These are phyloP conservation scores for Leccinum pallidistipes DNA, from an alignment of 1,284 basidiomycete genomes.

Conservation along the genomic window DNA sequence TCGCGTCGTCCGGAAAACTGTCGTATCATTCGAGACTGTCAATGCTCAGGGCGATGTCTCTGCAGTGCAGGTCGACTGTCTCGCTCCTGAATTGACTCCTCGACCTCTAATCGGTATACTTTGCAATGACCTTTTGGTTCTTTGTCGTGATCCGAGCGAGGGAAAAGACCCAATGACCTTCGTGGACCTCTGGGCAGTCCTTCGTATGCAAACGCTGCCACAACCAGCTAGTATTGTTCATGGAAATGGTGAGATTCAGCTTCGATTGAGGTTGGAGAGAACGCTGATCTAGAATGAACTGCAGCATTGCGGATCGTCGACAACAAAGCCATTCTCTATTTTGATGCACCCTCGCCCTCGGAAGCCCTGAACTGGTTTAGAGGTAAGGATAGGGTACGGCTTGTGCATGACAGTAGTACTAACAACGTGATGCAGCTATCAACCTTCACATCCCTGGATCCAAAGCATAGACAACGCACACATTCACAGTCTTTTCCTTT, in stretches of 20 bases:
- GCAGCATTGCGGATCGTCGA: slow-evolving; percentile 80
- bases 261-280: slow-evolving; percentile 7
- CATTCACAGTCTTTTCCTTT: slow-evolving; percentile 6
- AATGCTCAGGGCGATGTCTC: slow-evolving; percentile 74
- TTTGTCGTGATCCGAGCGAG: slow-evolving; percentile 80
- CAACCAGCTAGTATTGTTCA: slow-evolving; percentile 90
- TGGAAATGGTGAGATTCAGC: slow-evolving; percentile 64
- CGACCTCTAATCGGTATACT: slow-evolving; percentile 77
- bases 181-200: slow-evolving; percentile 91
- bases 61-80: slow-evolving; percentile 85
- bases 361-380: slow-evolving; percentile 89
- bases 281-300: slow-evolving; percentile 8
- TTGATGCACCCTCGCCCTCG: slow-evolving; percentile 80
- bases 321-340: slow-evolving; percentile 91
- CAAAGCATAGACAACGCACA: slow-evolving; percentile 39
- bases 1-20: slow-evolving; percentile 87
- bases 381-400: slow-evolving; percentile 45
- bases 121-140: slow-evolving; percentile 90
- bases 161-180: slow-evolving; percentile 67
- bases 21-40: slow-evolving; percentile 81
- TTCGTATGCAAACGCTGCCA: slow-evolving; percentile 87
- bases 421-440: slow-evolving; percentile 45
- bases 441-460: slow-evolving; percentile 63
- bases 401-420: neutral
- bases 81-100: slow-evolving; percentile 80